These are phyloP conservation scores for Aegilops bicornis DNA, from an alignment of 176 grass and related monocot genomes.

Conservation along the genomic window DNA sequence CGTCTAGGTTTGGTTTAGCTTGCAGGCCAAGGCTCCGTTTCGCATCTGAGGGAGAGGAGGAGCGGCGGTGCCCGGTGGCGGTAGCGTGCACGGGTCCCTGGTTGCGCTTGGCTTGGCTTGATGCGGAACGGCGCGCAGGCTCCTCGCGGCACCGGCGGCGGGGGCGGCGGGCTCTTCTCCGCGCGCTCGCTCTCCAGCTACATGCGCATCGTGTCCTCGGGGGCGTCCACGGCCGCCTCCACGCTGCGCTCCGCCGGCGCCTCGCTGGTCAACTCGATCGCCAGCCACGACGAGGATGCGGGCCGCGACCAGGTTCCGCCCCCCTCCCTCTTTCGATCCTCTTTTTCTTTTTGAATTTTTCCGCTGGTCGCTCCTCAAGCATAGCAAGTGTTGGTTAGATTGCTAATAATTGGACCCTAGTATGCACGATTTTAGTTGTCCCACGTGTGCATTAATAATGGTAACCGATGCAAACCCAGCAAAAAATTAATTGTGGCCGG, in stretches of 20 bases:
- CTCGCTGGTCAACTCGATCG: constrained; percentile 72
- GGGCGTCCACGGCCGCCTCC: constrained; percentile 84
- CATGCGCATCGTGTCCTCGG: constrained; percentile 89
- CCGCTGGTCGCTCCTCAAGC: neutral
- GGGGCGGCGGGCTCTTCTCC: constrained; percentile 61
- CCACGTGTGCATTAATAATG: constrained; percentile 36
- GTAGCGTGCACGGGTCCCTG: constrained; percentile 27
- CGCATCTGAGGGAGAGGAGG: constrained; percentile 17
- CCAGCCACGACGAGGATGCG: constrained; percentile 56
- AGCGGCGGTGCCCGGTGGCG: neutral
- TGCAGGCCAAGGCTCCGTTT: constrained; percentile 23
- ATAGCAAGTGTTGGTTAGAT: neutral
- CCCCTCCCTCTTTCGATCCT: neutral
- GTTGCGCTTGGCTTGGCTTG: neutral
- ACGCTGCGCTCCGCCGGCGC: constrained; percentile 60
- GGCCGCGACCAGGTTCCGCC: constrained; percentile 61
- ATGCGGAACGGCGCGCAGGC: constrained; percentile 78
- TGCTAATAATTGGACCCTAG: constrained; percentile 24
- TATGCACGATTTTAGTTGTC: constrained; percentile 21
- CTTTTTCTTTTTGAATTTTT: neutral
- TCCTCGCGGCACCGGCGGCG: constrained; percentile 27
- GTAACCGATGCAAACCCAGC: constrained; percentile 25
- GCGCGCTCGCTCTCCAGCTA: constrained; percentile 68
- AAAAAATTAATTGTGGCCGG: constrained; percentile 8
- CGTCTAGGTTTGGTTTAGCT: constrained; percentile 27